Base-by-base conservation (phyloP, 495 filamentous ascomycete genomes). In the Hypoxylon lenormandii region DNA sequence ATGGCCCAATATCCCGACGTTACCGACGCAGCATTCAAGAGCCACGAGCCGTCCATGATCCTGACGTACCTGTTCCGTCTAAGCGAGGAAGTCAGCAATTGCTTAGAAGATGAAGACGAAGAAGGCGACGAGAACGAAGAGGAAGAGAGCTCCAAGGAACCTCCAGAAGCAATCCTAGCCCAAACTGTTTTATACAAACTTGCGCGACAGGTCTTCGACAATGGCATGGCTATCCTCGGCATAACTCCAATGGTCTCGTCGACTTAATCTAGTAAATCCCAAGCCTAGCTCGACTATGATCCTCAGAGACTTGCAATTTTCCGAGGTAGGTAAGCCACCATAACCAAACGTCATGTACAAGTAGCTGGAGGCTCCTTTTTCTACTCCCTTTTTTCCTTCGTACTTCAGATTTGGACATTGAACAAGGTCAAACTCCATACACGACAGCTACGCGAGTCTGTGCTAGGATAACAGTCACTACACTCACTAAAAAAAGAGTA, bases 1-100 rank as follows among this genome's bases (percentile, higher is more conserved):
- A 74, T 92, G 18, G 80, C 86, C 2, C 81, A 84, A 48, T 92
- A 85, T 82, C 88, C 88, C 7, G 89, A 91, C 55, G 83, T 88
- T 12, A 80, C 88, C 28, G 64, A 86, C 42, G 85, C 87, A 57
- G 88, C 89, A 5, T 76, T 81, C 65, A 88, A 86, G 79, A 89
- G 86, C 12, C 80, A 86, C 46, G 89, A 91, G 76, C 88, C 89
- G 15, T 79, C 87, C 45, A 89, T 87, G 5, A 82, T 89, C 43
- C 73, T 89, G 21, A 78, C 80, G 48, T 89, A 89, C 74, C 82
- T 90, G 45, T 86, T 85, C 76, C 82, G 80, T 52, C 83, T 90
- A 80, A 87, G 82, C 6, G 84, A 86, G 64, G 81, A 83, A 62
- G 73, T 89, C 43, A 85, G 81, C 75, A 85, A 82, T 16, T 84